Conservation (phyloP, 495 filamentous ascomycete genomes). For the Annulohypoxylon stygium region DNA sequence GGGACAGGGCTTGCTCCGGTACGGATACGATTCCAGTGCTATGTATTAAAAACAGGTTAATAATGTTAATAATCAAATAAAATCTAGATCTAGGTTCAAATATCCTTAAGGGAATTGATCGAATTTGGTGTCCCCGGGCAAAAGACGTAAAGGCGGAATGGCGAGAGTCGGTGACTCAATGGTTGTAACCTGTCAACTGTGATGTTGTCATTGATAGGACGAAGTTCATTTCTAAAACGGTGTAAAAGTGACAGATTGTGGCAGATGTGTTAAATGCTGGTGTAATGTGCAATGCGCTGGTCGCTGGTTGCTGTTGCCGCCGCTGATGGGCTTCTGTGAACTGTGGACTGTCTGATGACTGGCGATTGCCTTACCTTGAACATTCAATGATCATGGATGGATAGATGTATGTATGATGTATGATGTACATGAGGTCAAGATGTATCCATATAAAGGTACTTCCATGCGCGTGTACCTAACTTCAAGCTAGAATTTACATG, state of each 20-base stretch:
- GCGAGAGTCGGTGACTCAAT: slow-evolving; percentile 26
- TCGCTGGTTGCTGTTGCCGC: background rate
- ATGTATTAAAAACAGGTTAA: slow-evolving; percentile 3
- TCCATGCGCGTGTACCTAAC: slow-evolving; percentile 2
- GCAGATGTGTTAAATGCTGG: background rate
- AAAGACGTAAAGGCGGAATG: slow-evolving; percentile 8
- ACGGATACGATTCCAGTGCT: slow-evolving; percentile 10
- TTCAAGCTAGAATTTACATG: slow-evolving; percentile 1
- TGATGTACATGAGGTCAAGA: background rate
- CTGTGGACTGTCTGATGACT: slow-evolving; percentile 3
- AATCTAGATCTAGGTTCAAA: background rate
- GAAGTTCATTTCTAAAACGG: background rate
- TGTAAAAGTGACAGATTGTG: background rate
- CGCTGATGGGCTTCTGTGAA: background rate
- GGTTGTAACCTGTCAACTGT: slow-evolving; percentile 10
- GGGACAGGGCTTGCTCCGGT: background rate
- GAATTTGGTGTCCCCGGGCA: background rate
- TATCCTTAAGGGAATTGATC: background rate
- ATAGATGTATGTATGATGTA: slow-evolving; percentile 1
- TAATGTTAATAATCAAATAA: slow-evolving; percentile 1
- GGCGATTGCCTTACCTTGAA: slow-evolving; percentile 14
- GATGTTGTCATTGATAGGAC: background rate
- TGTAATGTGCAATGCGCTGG: slow-evolving; percentile 10
- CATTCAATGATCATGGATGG: background rate
- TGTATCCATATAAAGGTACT: slow-evolving; percentile 14